Evolutionary conservation across 139 green algal species (phyloP).

Genomic region (Tetraselmis striata): DNA sequence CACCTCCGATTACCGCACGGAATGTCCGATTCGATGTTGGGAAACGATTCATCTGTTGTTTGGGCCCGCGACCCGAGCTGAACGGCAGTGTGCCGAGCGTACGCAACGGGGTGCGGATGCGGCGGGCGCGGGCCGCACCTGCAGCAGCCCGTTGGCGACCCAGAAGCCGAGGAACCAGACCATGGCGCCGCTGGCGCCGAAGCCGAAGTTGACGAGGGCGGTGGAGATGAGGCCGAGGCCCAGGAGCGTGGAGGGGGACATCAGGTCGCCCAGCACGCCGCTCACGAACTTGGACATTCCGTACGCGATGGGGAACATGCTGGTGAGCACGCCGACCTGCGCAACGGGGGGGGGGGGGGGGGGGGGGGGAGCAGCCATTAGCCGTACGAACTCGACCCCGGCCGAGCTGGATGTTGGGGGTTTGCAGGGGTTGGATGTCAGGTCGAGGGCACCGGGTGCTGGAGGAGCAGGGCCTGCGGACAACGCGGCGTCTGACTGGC

Average conservation of each 20-base stretch:
- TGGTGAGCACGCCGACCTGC: conserved; percentile 83
- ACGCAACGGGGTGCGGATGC: too few species aligned
- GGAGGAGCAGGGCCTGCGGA: too few species aligned
- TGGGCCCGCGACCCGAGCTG: too few species aligned
- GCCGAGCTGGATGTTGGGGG: not conserved
- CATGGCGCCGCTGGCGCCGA: not conserved
- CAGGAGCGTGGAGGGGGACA: not conserved
- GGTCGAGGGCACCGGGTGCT: too few species aligned
- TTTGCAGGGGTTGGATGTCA: not conserved
- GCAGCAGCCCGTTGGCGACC: conserved; percentile 1
- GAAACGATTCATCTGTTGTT: too few species aligned
- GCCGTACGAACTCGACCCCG: not conserved
- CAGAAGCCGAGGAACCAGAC: conserved; percentile 4
- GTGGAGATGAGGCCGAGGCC: conserved; percentile 1
- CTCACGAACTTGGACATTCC: not conserved
- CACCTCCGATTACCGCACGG: too few species aligned
- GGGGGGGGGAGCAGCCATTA: not conserved
- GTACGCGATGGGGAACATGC: conserved; percentile 90
- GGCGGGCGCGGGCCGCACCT: too few species aligned
- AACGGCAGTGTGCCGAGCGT: too few species aligned
- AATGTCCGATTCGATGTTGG: too few species aligned
- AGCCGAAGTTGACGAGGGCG: not conserved
- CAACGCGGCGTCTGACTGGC: too few species aligned
- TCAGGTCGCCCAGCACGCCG: conserved; percentile 5
- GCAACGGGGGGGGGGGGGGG: not conserved